phyloP scores from a whole-genome alignment of 768 basidiomycete species.

The Piloderma croceum region DNA sequence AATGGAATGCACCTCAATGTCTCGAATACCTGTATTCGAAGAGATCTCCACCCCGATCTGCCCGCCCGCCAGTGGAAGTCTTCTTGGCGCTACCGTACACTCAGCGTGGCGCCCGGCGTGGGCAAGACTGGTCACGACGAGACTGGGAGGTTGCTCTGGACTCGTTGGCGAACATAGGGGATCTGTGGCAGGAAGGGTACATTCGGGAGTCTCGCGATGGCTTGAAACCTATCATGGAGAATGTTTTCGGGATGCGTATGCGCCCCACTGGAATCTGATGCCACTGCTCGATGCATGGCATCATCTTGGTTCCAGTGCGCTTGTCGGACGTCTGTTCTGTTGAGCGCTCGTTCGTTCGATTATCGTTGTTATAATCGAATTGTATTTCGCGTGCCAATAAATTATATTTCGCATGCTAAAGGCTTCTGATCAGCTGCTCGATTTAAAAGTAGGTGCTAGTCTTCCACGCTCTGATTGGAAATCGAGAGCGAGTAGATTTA shows the following conservation, averaged over 20 bases:
- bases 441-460: no score
- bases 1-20: conserved; percentile 54
- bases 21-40: conserved; percentile 50
- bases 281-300: no score
- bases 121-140: conserved; percentile 66
- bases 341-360: no score
- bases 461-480: no score
- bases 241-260: conserved; percentile 44
- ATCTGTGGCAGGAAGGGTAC: conserved; percentile 47
- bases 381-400: no score
- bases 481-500: no score
- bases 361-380: no score
- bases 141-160: conserved; percentile 58
- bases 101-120: conserved; percentile 51
- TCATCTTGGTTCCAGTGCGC: no score
- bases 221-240: conserved; percentile 43
- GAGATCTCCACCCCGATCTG: conserved; percentile 41
- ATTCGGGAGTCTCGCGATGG: conserved; percentile 45
- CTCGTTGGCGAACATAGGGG: conserved; percentile 43
- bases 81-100: conserved; percentile 49
- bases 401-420: no score
- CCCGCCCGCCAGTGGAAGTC: no score
- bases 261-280: conserved; percentile 33
- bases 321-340: no score
- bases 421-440: no score